Evolutionary conservation across 1,284 basidiomycete genomes (phyloP).

Genomic region (Limonomyces culmigenus): DNA sequence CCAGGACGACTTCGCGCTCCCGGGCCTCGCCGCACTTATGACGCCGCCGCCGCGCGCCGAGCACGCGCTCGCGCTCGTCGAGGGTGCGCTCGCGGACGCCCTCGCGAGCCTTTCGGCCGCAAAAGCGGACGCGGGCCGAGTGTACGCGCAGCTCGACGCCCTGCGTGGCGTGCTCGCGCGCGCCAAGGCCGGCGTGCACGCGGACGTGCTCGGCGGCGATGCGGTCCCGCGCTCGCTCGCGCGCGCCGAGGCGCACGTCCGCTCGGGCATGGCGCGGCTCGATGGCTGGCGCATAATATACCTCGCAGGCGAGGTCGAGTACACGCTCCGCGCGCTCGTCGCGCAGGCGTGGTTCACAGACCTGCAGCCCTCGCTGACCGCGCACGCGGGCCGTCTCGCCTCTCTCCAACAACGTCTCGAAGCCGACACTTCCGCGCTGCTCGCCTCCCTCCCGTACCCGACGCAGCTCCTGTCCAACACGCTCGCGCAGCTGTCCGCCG

Average conservation of each 20-base stretch:
- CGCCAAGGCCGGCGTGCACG: slow-evolving; percentile 8
- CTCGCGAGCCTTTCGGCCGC: slow-evolving; percentile 13
- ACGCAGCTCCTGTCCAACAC: slow-evolving; percentile 44
- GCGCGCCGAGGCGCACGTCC: too few relatives aligned
- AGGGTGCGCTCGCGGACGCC: slow-evolving; percentile 18
- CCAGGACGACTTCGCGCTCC: slow-evolving; percentile 41
- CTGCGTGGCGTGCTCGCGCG: slow-evolving; percentile 6
- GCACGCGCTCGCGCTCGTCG: slow-evolving; percentile 15
- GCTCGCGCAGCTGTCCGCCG: slow-evolving; percentile 35
- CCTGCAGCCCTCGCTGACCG: slow-evolving; percentile 51
- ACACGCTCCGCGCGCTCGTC: background rate
- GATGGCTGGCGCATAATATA: too few relatives aligned
- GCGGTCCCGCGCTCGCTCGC: background rate
- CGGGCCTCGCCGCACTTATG: slow-evolving; percentile 35
- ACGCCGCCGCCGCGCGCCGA: too few relatives aligned
- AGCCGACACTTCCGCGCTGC: slow-evolving; percentile 21
- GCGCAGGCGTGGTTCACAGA: too few relatives aligned
- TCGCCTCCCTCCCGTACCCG: slow-evolving; percentile 19
- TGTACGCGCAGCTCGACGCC: slow-evolving; percentile 2
- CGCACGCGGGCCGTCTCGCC: slow-evolving; percentile 54
- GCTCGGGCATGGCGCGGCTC: too few relatives aligned
- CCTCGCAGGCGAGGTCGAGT: background rate
- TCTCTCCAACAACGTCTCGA: slow-evolving; percentile 32
- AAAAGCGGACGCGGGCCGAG: slow-evolving; percentile 14
- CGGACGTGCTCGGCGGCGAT: too few relatives aligned